Percentiles rank a stretch among this genome's conserved stretches.
Conservation (phyloP, 495 filamentous ascomycete species). For the Acidomyces sp. region DNA sequence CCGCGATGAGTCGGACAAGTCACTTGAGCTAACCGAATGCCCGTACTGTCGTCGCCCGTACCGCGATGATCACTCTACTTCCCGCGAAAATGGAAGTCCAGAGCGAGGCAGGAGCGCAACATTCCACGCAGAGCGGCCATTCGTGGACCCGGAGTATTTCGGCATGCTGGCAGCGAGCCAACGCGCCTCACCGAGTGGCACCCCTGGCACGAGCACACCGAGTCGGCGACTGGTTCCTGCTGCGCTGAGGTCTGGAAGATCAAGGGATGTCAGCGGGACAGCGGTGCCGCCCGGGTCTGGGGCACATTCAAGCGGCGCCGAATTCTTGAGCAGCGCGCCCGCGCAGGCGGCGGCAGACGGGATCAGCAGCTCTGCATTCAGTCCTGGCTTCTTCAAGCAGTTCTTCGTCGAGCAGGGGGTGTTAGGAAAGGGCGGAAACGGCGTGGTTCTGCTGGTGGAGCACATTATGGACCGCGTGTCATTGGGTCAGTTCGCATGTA, state of each 20-base stretch:
- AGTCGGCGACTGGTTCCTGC: constrained; percentile 35
- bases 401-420: constrained; percentile 83
- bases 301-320: constrained; percentile 34
- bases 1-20: constrained; percentile 43
- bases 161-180: constrained; percentile 66
- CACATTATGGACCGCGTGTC: constrained; percentile 80
- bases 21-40: constrained; percentile 52
- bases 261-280: constrained; percentile 21
- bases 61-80: constrained; percentile 35
- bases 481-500: constrained; percentile 88
- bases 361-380: constrained; percentile 77
- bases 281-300: constrained; percentile 13
- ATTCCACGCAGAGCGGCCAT: constrained; percentile 43
- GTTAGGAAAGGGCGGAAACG: constrained; percentile 82
- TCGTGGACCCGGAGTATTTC: constrained; percentile 85
- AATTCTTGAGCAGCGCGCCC: constrained; percentile 41
- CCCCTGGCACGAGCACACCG: constrained; percentile 35
- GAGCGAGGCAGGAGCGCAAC: no score
- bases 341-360: constrained; percentile 40
- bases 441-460: constrained; percentile 80
- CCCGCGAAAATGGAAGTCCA: constrained; percentile 1
- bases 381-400: constrained; percentile 74
- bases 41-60: constrained; percentile 80
- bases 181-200: constrained; percentile 4
- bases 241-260: constrained; percentile 16